Base-by-base conservation (phyloP, 1,284 basidiomycete genomes). In the Sporisorium exsertum region DNA sequence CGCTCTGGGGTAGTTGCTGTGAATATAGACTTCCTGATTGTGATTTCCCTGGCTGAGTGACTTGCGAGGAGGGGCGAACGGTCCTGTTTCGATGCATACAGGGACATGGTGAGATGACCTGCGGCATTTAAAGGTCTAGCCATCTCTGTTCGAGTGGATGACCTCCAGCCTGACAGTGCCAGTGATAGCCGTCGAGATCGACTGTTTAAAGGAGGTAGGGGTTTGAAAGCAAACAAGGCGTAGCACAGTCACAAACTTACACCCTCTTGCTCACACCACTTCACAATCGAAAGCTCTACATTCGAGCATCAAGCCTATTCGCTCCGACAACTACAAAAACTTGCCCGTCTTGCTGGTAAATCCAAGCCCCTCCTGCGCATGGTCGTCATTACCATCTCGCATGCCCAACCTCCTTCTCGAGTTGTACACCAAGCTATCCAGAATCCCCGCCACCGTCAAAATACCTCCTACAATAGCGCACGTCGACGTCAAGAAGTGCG, bases 381-480 rank as follows among this genome's bases (percentile, higher is more conserved):
- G 60, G 13, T 68, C 59, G 46, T 78, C 72, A 24, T 57, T 58
- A 32, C 47, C 47, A 45, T 77, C 72, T 40, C 54, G 37, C 12
- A 64, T 46, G 22, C 72, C 64, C 8, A 78, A 84, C 69, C 53
- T 87, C 86, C 78, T 24, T 85, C 79, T 33, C 61, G 86, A 84
- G 59, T 82, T 87, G 81, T 97, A 97, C 72, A 97, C 89, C 60
- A 93, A 88, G 65, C 93, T 91, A 86, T 99, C 96, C 54, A 98
- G 79, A n/a, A 99, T 88, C 1, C 93, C 92, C 15, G 95, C 95
- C 27, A 99, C 91, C 1, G 97, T 99, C 55, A 99, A 87, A 9
- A 99, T 94, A 80, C 97, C 96, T 72, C 96, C 96, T 43, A 99
- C 91, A 81, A 99, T 97, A 4, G 97, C 97, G 83, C 95, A 98